Base-by-base conservation (phyloP, 805 yeast genomes). In the Saccharomycopsis selenospora region DNA sequence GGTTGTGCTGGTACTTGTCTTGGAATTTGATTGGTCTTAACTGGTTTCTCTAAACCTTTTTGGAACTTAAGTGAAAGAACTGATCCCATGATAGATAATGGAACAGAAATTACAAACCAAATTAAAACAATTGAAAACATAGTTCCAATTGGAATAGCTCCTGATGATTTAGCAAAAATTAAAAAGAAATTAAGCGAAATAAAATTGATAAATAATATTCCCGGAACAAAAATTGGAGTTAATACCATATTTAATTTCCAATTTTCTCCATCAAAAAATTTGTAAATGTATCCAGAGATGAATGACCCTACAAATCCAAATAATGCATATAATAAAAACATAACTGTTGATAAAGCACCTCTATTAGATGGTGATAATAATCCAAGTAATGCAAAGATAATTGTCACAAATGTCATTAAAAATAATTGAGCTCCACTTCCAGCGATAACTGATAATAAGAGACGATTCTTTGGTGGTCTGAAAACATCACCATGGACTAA, bases 1-100 rank as follows among this genome's bases (percentile, higher is more conserved):
- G 95, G 95, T 66, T 89, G 96, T 14, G 75, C 73, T 36, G 99
- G 99, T 51, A 93, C 85, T 68, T 93, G 97, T 66, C 99, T 80
- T 53, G 96, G 95, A 56, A 93, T 91, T 69, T 91, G 97, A 66
- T 89, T 91, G 17, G 95, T 89, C 59, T 87, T 81, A 27, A 89
- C 95, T 10, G 98, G 97, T 46, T 80, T 79, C 28, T 75, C 67
- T 52, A 76, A 61, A 38, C 76, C 61, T 25, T 77, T 74, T 62
- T 47, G 27, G 25, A 43, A 43, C 61, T 79, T 88, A 57, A 83
- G 75, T 2, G 93, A 91, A 45, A 85, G 61, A 40, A 90, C 66
- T 0, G 96, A 85, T n/a, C 96, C 96, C 30, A 77, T 72, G 3
- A 83, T 72, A 0, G 96, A 83, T 48, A 90, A 71, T 27, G 99